A percentile compares a stretch with the other conserved stretches of the same genome.
Evolutionary conservation across 345 rosid genomes (phyloP).

Genomic region (Cochlearia excelsa): DNA sequence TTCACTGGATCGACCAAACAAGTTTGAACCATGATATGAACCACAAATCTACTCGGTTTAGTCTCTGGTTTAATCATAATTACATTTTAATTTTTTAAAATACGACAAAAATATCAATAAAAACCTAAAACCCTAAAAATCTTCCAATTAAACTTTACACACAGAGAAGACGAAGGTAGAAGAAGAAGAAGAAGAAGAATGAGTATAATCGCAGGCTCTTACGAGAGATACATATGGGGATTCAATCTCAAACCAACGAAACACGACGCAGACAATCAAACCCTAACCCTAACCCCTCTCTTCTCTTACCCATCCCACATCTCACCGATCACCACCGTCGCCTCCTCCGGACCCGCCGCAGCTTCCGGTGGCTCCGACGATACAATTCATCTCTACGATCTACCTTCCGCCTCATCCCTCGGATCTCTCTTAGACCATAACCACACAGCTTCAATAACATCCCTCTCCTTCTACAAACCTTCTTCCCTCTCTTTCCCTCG

Average conservation of each 20-base stretch:
- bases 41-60: too few species aligned
- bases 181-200: constrained; percentile 23
- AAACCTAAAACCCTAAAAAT: too few species aligned
- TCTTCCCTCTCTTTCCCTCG: constrained; percentile 75
- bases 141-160: too few species aligned
- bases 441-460: constrained; percentile 63
- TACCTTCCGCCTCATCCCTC: constrained; percentile 74
- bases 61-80: too few species aligned
- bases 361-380: constrained; percentile 85
- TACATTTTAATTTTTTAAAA: too few species aligned
- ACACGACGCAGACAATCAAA: constrained; percentile 29
- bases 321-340: constrained; percentile 69
- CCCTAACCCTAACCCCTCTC: constrained; percentile 58
- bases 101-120: too few species aligned
- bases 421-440: constrained; percentile 70
- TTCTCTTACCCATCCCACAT: constrained; percentile 88
- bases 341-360: constrained; percentile 73
- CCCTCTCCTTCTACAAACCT: constrained; percentile 78
- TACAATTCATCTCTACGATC: constrained; percentile 80
- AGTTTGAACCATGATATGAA: too few species aligned
- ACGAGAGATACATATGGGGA: constrained; percentile 88
- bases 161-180: too few species aligned
- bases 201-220: constrained; percentile 85
- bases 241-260: constrained; percentile 65
- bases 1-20: too few species aligned